These are phyloP conservation scores for Malassezia cuniculi DNA, from an alignment of 1,284 basidiomycete genomes.

Conservation along the genomic window DNA sequence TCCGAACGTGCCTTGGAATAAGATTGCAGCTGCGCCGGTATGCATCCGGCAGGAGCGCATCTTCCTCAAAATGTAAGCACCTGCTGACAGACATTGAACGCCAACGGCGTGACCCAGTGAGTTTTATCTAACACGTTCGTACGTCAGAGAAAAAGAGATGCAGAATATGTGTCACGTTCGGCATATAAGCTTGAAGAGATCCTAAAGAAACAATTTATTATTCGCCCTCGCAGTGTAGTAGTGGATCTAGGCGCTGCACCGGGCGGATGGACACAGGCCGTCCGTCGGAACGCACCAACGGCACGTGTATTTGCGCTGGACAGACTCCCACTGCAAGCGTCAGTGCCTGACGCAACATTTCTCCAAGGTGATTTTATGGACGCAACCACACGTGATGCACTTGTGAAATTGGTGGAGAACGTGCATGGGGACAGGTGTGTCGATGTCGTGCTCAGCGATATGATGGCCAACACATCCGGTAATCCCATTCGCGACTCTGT, in stretches of 20 bases:
- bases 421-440: slow-evolving; percentile 3
- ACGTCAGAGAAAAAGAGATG: slow-evolving; percentile 1
- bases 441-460: slow-evolving; percentile 34
- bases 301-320: slow-evolving; percentile 25
- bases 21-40: too few relatives aligned
- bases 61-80: slow-evolving; percentile 7
- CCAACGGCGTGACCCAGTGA: slow-evolving; percentile 7
- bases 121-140: slow-evolving; percentile 6
- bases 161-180: slow-evolving; percentile 23
- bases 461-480: slow-evolving; percentile 25
- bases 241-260: slow-evolving; percentile 37
- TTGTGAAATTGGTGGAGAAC: slow-evolving; percentile 7
- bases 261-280: slow-evolving; percentile 36
- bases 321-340: slow-evolving; percentile 17
- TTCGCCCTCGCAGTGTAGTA: slow-evolving; percentile 19
- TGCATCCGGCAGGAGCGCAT: not conserved
- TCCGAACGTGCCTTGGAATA: too few relatives aligned
- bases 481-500: slow-evolving; percentile 8
- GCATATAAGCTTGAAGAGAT: slow-evolving; percentile 37
- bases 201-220: slow-evolving; percentile 22
- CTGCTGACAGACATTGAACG: slow-evolving; percentile 2
- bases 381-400: slow-evolving; percentile 6
- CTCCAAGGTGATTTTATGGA: slow-evolving; percentile 32
- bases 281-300: not conserved
- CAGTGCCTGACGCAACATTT: slow-evolving; percentile 1